These are phyloP conservation scores for Kodamaea suecica DNA, from an alignment of 1,139 yeast species.

Conservation along the genomic window DNA sequence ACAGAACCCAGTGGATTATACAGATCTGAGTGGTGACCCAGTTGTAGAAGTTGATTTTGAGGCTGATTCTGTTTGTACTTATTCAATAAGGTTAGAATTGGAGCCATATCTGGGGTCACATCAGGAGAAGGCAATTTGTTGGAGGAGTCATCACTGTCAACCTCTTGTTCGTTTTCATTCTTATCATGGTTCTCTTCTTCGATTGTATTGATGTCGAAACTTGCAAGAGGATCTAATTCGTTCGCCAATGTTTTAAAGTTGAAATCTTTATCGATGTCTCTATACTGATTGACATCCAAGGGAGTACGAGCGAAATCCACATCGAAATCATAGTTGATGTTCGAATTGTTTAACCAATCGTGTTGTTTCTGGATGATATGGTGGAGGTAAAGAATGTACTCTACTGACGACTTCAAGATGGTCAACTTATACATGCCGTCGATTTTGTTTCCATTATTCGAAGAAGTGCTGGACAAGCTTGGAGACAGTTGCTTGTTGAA, in stretches of 20 bases:
- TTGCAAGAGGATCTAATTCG: constrained; percentile 8
- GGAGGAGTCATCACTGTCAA: constrained; percentile 9
- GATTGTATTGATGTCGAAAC: constrained; percentile 13
- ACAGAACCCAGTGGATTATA: not conserved
- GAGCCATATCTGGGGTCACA: constrained; percentile 44
- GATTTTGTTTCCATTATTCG: constrained; percentile 35
- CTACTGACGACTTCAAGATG: constrained; percentile 76
- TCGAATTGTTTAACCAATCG: constrained; percentile 24
- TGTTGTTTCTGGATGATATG: constrained; percentile 50
- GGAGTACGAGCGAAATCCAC: constrained; percentile 50
- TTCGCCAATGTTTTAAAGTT: constrained; percentile 39
- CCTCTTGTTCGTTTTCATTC: constrained; percentile 12
- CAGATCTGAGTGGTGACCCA: not conserved
- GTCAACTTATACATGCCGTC: constrained; percentile 80
- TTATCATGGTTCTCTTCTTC: constrained; percentile 16
- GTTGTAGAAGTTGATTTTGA: constrained; percentile 1
- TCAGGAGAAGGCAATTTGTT: constrained; percentile 41
- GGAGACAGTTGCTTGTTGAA: constrained; percentile 7
- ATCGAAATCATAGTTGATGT: constrained; percentile 30
- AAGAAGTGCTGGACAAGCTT: constrained; percentile 3
- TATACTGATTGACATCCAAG: constrained; percentile 54
- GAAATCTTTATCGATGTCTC: constrained; percentile 57
- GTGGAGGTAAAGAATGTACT: constrained; percentile 70
- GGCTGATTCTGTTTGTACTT: constrained; percentile 14
- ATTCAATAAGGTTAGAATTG: constrained; percentile 30